Conservation (phyloP, 139 green algal species). For the Coelastrella sp. region DNA sequence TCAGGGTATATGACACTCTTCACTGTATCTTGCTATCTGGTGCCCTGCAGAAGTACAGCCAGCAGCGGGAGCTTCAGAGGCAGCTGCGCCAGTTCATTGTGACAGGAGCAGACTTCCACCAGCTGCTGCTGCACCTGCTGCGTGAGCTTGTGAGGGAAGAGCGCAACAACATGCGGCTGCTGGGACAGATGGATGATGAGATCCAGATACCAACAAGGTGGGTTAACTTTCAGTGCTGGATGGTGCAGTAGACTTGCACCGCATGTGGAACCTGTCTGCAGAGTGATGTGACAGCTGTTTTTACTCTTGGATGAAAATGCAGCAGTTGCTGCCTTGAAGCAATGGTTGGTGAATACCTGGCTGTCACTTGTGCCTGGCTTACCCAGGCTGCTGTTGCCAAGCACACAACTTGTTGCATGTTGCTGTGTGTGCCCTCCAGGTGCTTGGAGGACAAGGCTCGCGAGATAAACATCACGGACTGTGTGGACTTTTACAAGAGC, state of each 20-base stretch:
- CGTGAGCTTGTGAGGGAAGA: slow-evolving; percentile 75
- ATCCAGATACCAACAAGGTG: slow-evolving; percentile 29
- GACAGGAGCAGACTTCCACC: slow-evolving; percentile 58
- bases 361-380: too few relatives aligned
- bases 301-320: too few relatives aligned
- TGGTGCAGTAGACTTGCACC: too few relatives aligned
- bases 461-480: slow-evolving; percentile 89
- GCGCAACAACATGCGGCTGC: slow-evolving; percentile 49
- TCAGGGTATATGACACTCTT: neutral
- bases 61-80: slow-evolving; percentile 90
- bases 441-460: slow-evolving; percentile 84
- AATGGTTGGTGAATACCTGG: too few relatives aligned
- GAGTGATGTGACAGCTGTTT: too few relatives aligned
- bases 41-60: slow-evolving; percentile 91
- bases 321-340: too few relatives aligned
- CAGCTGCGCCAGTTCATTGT: slow-evolving; percentile 78
- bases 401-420: too few relatives aligned
- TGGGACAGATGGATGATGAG: slow-evolving; percentile 51
- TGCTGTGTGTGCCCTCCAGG: slow-evolving; percentile 41
- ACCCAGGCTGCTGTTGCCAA: too few relatives aligned
- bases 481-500: slow-evolving; percentile 77
- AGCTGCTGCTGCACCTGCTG: slow-evolving; percentile 79
- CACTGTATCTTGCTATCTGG: neutral
- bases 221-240: too few relatives aligned
- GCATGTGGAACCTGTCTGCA: too few relatives aligned